These are phyloP conservation scores for Hypoxylon lienhwacheense DNA, from an alignment of 495 filamentous ascomycete species.

Conservation along the genomic window DNA sequence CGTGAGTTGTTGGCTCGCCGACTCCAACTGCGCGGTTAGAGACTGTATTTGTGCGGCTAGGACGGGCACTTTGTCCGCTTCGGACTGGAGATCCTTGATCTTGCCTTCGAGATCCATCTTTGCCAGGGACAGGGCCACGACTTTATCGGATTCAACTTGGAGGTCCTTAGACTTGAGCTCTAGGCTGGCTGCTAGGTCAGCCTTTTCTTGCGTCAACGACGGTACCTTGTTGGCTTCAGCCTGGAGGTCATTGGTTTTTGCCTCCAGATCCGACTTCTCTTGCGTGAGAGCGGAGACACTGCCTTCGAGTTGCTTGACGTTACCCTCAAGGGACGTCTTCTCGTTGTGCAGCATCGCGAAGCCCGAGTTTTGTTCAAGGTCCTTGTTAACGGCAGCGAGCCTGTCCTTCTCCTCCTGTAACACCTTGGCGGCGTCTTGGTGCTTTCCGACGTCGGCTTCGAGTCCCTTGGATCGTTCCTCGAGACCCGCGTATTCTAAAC, in stretches of 20 bases:
- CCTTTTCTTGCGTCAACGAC: constrained; percentile 29
- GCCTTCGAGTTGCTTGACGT: constrained; percentile 39
- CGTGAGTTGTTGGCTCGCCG: constrained; percentile 6
- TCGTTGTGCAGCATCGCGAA: constrained; percentile 31
- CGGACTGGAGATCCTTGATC: constrained; percentile 25
- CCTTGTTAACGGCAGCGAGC: constrained; percentile 26
- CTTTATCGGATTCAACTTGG: constrained; percentile 43
- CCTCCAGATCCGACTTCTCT: constrained; percentile 38
- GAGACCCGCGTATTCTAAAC: constrained; percentile 30
- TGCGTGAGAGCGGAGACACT: constrained; percentile 38
- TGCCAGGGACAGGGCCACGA: constrained; percentile 35
- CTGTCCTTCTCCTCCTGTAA: constrained; percentile 33
- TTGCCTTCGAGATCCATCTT: constrained; percentile 39
- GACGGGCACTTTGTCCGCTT: constrained; percentile 31
- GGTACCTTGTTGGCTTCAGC: constrained; percentile 30
- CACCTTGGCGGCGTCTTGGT: constrained; percentile 18
- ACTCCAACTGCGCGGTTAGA: constrained; percentile 15
- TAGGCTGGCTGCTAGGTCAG: constrained; percentile 40
- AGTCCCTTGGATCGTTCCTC: constrained; percentile 30
- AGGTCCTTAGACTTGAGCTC: constrained; percentile 38
- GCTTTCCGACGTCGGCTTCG: constrained; percentile 28
- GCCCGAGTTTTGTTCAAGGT: constrained; percentile 25
- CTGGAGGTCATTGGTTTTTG: constrained; percentile 22
- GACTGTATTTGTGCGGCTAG: constrained; percentile 29
- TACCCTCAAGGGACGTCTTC: constrained; percentile 35